Base-by-base conservation (phyloP, 306 rosid genomes). In the Prunus mongolica region DNA sequence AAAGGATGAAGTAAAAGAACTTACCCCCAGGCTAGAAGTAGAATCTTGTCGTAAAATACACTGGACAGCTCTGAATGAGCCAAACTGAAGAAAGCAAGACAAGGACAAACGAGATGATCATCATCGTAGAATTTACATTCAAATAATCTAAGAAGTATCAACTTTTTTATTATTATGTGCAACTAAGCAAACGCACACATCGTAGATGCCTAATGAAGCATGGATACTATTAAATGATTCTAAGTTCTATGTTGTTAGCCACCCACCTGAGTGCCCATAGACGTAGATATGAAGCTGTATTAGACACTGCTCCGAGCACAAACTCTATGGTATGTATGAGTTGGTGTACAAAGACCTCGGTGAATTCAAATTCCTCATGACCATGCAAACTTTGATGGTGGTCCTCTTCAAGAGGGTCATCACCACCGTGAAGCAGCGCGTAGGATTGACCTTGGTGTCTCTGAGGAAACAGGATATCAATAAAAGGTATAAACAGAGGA, bases 41-140 rank as follows among this genome's bases (percentile, higher is more conserved):
- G 85, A 79, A 93, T 89, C 84, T 90, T 89, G 78, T 93, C 92
- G 45, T 86, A 90, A 80, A 90, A 90, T 66, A 93, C 94, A 49
- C 96, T 93, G 27, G 91, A 89, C 81, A 93, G 78, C 88, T 93
- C 94, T 13, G 96, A 90, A 85, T 93, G 96, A 19, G 97, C 97
- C 50, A 89, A 81, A 77, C 96, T 90, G 89, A 71, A 83, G 22
- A 69, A n/a, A 50, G 10, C 24, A 50, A 63, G 77, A 68, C 71
- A 67, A 76, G 78, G 62, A 49, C 64, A 58, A 73, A 69, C 44
- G 72, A 78, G 52, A 69, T 13, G 41, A 69, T 54, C n/a, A 67
- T 67, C 61, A 22, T 1, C 64, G 0, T 20, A 3, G 28, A 57
- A 22, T 57, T 57, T 22, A 11, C 24, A 20, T 57, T 10, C 30